A percentile compares a stretch with the other conserved stretches of the same genome.
These are phyloP conservation scores for Boletus pseudo-olivaceus DNA, from an alignment of 768 basidiomycete species.

Conservation along the genomic window DNA sequence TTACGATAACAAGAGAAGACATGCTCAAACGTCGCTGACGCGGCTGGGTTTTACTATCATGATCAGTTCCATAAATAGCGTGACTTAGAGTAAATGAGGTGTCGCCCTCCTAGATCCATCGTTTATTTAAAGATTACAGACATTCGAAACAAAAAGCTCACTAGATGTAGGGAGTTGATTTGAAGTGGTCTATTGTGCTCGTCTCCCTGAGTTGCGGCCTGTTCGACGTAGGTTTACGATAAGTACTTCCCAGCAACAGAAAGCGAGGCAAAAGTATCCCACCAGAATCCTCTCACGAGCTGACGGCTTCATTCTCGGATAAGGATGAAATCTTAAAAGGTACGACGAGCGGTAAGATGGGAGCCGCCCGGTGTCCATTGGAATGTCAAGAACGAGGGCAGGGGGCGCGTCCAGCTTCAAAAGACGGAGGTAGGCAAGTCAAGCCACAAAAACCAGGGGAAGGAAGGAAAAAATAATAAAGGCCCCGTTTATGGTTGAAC, in stretches of 20 bases:
- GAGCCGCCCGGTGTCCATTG: conserved; percentile 16
- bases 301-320: conserved; percentile 23
- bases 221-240: neutral
- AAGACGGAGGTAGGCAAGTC: conserved; percentile 1
- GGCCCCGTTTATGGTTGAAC: conserved; percentile 16
- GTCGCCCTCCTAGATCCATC: conserved; percentile 9
- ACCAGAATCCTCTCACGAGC: conserved; percentile 26
- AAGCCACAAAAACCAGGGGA: neutral
- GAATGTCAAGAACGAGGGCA: neutral
- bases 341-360: conserved; percentile 30
- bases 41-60: neutral
- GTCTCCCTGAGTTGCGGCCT: conserved; percentile 8
- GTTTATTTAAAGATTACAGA: neutral
- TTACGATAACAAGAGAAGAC: conserved; percentile 24
- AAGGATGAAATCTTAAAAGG: conserved; percentile 28
- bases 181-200: neutral
- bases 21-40: conserved; percentile 13
- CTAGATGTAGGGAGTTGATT: neutral
- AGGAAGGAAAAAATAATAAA: conserved; percentile 2
- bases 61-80: conserved; percentile 5
- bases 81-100: neutral
- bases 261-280: conserved; percentile 1
- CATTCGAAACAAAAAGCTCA: neutral
- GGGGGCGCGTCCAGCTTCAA: neutral
- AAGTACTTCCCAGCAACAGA: conserved; percentile 9